These are phyloP conservation scores for Penicillium sp. DNA, from an alignment of 2,329 filamentous ascomycete species.

Conservation along the genomic window DNA sequence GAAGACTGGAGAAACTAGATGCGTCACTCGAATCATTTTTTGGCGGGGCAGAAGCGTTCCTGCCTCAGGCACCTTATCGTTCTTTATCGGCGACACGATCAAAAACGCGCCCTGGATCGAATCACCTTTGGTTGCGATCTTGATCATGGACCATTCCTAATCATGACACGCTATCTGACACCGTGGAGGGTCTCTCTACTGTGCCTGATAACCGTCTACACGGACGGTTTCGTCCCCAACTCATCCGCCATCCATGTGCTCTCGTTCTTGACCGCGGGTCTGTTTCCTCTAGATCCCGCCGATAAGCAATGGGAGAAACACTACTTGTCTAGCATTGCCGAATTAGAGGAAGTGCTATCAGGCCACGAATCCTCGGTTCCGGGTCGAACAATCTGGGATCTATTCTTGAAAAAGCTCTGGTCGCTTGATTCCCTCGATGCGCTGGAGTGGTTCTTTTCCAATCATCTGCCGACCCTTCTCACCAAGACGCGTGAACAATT, in stretches of 20 bases:
- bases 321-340: conserved; percentile 41
- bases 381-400: conserved; percentile 82
- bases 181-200: conserved; percentile 84
- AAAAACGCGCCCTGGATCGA: conserved; percentile 11
- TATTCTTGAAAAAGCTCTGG: conserved; percentile 81
- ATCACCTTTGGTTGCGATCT: neutral
- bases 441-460: conserved; percentile 73
- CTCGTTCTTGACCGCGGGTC: conserved; percentile 73
- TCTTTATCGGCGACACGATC: conserved; percentile 3
- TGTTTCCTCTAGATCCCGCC: conserved; percentile 51
- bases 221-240: conserved; percentile 66
- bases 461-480: conserved; percentile 55
- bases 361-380: conserved; percentile 57
- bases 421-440: conserved; percentile 77
- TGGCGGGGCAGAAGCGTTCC: conserved; percentile 17
- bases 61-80: conserved; percentile 24
- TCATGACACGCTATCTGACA: conserved; percentile 81
- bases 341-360: conserved; percentile 50
- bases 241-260: conserved; percentile 72
- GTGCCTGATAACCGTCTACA: conserved; percentile 78
- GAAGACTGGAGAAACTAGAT: conserved; percentile 5
- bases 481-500: conserved; percentile 63
- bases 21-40: conserved; percentile 22
- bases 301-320: conserved; percentile 30
- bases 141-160: conserved; percentile 18